These are phyloP conservation scores for Diversispora epigaea DNA, from an alignment of 192 early-diverging fungal genomes.

Conservation along the genomic window DNA sequence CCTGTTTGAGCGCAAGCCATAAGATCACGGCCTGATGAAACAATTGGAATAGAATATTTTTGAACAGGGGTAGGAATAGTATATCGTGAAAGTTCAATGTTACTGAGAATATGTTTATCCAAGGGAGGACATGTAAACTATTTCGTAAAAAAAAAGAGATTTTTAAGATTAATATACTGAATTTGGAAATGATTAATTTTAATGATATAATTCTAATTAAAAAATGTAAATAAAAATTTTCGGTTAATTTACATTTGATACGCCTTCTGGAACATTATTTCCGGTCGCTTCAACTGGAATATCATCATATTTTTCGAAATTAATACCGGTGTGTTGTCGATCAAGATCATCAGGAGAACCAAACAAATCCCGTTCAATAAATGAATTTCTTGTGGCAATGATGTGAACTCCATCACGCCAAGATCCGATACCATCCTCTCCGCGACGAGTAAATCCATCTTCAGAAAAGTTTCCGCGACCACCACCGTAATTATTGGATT, in stretches of 20 bases:
- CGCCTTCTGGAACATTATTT: slow-evolving; percentile 63
- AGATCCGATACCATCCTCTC: slow-evolving; percentile 51
- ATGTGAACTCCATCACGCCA: slow-evolving; percentile 82
- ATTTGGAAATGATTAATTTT: neutral
- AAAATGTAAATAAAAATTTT: slow-evolving; percentile 1
- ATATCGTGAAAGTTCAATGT: slow-evolving; percentile 88
- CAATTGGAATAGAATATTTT: slow-evolving; percentile 86
- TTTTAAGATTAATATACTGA: neutral
- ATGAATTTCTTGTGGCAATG: slow-evolving; percentile 73
- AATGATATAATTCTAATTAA: neutral
- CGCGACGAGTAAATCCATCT: slow-evolving; percentile 32
- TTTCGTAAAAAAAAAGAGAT: neutral
- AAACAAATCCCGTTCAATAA: slow-evolving; percentile 79
- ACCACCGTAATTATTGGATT: slow-evolving; percentile 37
- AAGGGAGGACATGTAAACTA: slow-evolving; percentile 62
- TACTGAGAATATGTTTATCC: slow-evolving; percentile 83
- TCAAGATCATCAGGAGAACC: slow-evolving; percentile 70
- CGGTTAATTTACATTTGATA: slow-evolving; percentile 37
- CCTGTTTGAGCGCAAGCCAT: slow-evolving; percentile 99
- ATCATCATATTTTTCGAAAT: slow-evolving; percentile 99
- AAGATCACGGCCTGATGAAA: slow-evolving; percentile 81
- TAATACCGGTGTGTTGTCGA: slow-evolving; percentile 87
- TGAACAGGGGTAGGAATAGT: slow-evolving; percentile 93
- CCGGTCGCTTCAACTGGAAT: slow-evolving; percentile 93
- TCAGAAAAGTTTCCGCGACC: slow-evolving; percentile 10